Evolutionary conservation across 2,329 filamentous ascomycete genomes (phyloP), one percentile per base, ranked within the genome.

Genomic region (Alternaria sp.): DNA sequence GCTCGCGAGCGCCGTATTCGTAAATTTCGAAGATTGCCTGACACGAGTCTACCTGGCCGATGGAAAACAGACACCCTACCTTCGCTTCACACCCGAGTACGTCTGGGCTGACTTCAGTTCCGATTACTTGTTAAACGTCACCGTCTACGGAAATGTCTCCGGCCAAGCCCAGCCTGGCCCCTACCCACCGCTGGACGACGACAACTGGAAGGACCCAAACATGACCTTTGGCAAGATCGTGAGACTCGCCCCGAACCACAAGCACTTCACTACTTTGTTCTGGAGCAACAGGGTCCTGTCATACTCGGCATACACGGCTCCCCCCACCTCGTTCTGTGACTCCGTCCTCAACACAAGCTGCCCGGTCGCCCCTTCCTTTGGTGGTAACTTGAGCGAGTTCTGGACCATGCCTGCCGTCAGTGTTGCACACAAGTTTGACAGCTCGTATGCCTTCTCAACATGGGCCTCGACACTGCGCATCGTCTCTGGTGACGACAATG

Each of bases 111-210:
- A 82, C 20, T 97, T 97, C 14, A 81, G 86, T 64, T 77, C 86
- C 5, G 84, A 81, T 52, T 88, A 94, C 74, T 87, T 85, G 41
- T 84, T 99, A 50, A 88, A 87, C 64, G 82, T 97, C 57, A 95
- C 89, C 2, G 86, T 97, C 48, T 98, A 93, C 82, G 94, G 94
- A 53, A 97, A 98, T 79, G 93, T 98, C 30, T 92, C 90, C 9
- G 95, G 95, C 48, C 87, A 90, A 52, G 84, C 86, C 45, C 83
- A 84, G 3, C 74, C 80, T 12, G 81, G 82, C n/a, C 62, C 79
- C 3, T 86, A 93, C 54, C 93, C 92, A 34, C 71, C 86, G 0
- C 79, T 85, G 18, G 78, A 85, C 69, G 85, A 87, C 73, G 78
- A 86, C 0, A 80, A 83, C 48, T 84, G 93, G 92, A 76, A 68